Conservation (phyloP, 2,329 filamentous ascomycete species). For the Trichophyton schoenleinii region DNA sequence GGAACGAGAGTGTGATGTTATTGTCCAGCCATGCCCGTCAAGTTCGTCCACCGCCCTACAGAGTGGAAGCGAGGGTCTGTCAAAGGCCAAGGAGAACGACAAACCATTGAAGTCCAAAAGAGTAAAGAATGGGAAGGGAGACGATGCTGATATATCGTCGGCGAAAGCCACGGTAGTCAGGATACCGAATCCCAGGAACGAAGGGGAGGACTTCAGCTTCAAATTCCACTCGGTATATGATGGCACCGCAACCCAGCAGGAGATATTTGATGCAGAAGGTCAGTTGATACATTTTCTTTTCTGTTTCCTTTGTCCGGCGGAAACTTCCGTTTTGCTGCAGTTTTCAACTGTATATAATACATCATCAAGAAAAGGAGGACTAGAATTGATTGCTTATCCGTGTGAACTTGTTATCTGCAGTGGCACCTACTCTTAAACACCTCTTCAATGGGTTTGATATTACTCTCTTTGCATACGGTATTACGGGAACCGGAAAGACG, state of each 20-base stretch:
- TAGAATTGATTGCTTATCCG: not conserved
- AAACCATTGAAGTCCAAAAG: not conserved
- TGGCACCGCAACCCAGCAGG: constrained; percentile 64
- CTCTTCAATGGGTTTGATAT: constrained; percentile 75
- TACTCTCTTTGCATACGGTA: constrained; percentile 85
- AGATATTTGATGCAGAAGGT: constrained; percentile 84
- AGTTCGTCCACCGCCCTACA: not conserved
- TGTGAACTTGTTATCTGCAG: constrained; percentile 35
- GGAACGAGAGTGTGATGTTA: constrained; percentile 77
- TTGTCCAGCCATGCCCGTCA: constrained; percentile 54
- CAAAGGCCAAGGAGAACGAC: not conserved
- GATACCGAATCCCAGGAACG: constrained; percentile 91
- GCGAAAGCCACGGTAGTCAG: constrained; percentile 58
- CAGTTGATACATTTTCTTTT: constrained; percentile 21
- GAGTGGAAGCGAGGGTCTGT: not conserved
- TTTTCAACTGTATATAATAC: not conserved
- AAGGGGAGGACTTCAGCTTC: constrained; percentile 81
- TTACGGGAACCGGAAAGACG: constrained; percentile 87
- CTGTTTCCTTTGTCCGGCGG: too few relatives aligned
- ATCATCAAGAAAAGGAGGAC: not conserved
- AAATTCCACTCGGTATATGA: constrained; percentile 91
- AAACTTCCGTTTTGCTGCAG: too few relatives aligned
- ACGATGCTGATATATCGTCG: constrained; percentile 25
- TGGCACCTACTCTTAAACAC: constrained; percentile 78
- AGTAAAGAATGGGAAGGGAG: constrained; percentile 16